These are phyloP conservation scores for Filosporella fistucella DNA, from an alignment of 495 filamentous ascomycete genomes.

Conservation along the genomic window DNA sequence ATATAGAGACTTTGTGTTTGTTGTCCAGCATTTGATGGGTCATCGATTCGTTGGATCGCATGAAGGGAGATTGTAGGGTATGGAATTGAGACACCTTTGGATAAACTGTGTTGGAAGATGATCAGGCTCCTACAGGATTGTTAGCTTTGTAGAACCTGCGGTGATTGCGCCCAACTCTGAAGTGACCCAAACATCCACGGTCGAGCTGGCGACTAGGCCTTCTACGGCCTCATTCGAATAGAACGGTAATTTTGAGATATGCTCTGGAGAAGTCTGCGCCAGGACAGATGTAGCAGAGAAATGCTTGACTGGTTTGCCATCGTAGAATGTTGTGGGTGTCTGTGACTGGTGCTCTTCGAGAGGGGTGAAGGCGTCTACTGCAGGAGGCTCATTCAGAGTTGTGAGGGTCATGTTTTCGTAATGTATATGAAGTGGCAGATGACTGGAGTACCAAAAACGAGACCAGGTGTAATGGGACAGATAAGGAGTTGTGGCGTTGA, in stretches of 20 bases:
- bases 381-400: conserved; percentile 42
- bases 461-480: background rate
- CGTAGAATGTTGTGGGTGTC: conserved; percentile 80
- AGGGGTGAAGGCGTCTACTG: conserved; percentile 57
- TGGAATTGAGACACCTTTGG: conserved; percentile 69
- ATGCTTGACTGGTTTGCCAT: conserved; percentile 74
- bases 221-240: conserved; percentile 23
- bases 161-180: conserved; percentile 62
- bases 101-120: conserved; percentile 58
- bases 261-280: conserved; percentile 44
- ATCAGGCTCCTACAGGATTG: conserved; percentile 60
- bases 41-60: conserved; percentile 64
- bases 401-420: conserved; percentile 28
- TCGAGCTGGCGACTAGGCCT: conserved; percentile 30
- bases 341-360: conserved; percentile 76
- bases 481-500: background rate
- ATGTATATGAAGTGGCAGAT: background rate
- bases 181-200: conserved; percentile 71
- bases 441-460: background rate
- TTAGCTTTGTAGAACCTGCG: background rate
- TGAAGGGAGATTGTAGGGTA: conserved; percentile 88
- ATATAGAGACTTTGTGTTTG: conserved; percentile 69
- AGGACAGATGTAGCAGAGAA: conserved; percentile 62
- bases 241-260: conserved; percentile 44
- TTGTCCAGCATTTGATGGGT: conserved; percentile 26